These are phyloP conservation scores for Penicillium herquei DNA, from an alignment of 495 filamentous ascomycete genomes.

Conservation along the genomic window DNA sequence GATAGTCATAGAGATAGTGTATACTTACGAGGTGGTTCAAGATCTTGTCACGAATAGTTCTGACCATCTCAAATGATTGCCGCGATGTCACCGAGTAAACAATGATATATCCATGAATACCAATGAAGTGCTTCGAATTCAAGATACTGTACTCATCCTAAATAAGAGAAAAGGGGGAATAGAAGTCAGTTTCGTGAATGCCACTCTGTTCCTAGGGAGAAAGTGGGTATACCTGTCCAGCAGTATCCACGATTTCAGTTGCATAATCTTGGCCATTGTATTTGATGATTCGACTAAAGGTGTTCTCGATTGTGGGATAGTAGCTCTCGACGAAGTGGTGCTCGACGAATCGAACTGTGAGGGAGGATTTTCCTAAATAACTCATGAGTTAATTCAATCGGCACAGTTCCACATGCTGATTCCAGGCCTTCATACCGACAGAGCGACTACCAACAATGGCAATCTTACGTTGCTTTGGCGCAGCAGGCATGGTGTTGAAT, in stretches of 20 bases:
- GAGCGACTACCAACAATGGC: slow-evolving; percentile 97
- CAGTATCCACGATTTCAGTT: slow-evolving; percentile 97
- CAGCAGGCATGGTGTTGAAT: slow-evolving; percentile 65
- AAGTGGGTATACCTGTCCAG: slow-evolving; percentile 73
- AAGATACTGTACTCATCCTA: slow-evolving; percentile 98
- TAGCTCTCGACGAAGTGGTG: slow-evolving; percentile 98
- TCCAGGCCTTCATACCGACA: slow-evolving; percentile 65
- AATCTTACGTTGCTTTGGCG: slow-evolving; percentile 94
- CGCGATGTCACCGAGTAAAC: slow-evolving; percentile 93
- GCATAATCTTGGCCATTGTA: slow-evolving; percentile 90
- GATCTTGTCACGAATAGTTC: slow-evolving; percentile 94
- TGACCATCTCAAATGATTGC: slow-evolving; percentile 95
- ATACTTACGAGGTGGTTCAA: slow-evolving; percentile 83
- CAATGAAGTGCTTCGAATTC: slow-evolving; percentile 98
- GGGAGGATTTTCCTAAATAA: slow-evolving; percentile 84
- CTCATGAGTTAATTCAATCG: neutral
- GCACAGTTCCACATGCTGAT: neutral
- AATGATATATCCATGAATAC: slow-evolving; percentile 98
- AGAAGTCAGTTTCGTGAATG: slow-evolving; percentile 10
- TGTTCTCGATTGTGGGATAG: slow-evolving; percentile 99
- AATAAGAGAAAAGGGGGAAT: neutral
- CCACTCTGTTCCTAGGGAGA: neutral
- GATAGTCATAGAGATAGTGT: neutral
- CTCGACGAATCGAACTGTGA: slow-evolving; percentile 97
- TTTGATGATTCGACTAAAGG: slow-evolving; percentile 91